phyloP scores from a whole-genome alignment of 495 filamentous ascomycete genomes.

The Xylaria nigripes region DNA sequence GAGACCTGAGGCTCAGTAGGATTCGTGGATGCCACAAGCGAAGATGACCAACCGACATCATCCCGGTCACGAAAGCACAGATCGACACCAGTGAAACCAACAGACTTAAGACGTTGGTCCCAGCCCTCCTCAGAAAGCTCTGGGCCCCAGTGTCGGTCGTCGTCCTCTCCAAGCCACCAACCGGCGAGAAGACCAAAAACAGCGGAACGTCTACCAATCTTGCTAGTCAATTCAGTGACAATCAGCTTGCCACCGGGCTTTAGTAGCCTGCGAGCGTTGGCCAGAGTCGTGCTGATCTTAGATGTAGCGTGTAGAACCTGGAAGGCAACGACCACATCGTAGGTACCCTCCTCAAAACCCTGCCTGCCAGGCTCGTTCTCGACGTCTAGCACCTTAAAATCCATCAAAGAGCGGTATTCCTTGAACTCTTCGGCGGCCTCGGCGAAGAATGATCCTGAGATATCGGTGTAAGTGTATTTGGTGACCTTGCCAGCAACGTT shows the following conservation, averaged over 20 bases:
- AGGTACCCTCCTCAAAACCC: conserved; percentile 37
- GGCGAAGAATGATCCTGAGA: conserved; percentile 45
- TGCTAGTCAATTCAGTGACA: conserved; percentile 30
- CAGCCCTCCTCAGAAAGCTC: conserved; percentile 20
- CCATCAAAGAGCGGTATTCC: conserved; percentile 29
- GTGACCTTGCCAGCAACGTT: conserved; percentile 21
- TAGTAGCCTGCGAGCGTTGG: conserved; percentile 27
- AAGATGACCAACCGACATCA: conserved; percentile 21
- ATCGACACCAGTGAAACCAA: conserved; percentile 20
- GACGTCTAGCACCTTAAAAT: conserved; percentile 42
- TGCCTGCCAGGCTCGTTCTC: conserved; percentile 39
- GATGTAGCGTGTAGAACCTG: conserved; percentile 44
- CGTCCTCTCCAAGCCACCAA: conserved; percentile 24
- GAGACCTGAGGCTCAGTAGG: conserved; percentile 9
- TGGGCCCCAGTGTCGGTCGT: conserved; percentile 21
- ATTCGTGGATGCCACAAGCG: conserved; percentile 19
- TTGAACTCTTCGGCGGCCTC: conserved; percentile 38
- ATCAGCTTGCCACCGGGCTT: conserved; percentile 34
- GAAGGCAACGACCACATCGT: conserved; percentile 47
- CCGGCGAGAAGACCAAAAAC: conserved; percentile 23
- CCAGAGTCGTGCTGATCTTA: conserved; percentile 26
- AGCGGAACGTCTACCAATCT: conserved; percentile 21
- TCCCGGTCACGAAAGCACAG: conserved; percentile 21
- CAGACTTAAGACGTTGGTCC: conserved; percentile 18
- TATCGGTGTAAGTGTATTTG: conserved; percentile 48